phyloP scores from a whole-genome alignment of 306 rosid species.

The Fragaria iinumae region DNA sequence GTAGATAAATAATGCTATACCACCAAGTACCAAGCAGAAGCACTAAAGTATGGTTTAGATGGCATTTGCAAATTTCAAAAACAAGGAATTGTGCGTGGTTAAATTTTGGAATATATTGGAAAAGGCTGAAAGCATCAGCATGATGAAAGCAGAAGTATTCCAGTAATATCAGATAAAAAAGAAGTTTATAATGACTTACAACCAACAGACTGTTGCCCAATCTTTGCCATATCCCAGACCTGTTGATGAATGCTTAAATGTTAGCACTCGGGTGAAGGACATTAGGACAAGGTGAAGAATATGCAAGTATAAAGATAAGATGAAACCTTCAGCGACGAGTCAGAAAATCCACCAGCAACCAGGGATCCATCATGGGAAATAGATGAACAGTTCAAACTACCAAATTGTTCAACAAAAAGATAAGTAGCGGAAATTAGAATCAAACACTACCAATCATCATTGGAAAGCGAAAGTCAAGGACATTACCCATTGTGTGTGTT shows the following conservation, averaged over 20 bases:
- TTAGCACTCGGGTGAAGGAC: conserved; percentile 14
- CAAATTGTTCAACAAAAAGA: conserved; percentile 22
- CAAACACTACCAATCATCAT: conserved; percentile 18
- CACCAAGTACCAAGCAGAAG: background rate
- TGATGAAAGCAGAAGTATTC: background rate
- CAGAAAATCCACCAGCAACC: conserved; percentile 98
- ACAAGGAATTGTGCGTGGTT: background rate
- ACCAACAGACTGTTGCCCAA: conserved; percentile 66
- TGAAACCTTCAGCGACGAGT: conserved; percentile 79
- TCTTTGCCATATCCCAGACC: conserved; percentile 99
- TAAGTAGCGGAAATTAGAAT: conserved; percentile 25
- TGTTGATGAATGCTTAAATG: conserved; percentile 31
- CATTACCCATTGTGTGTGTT: conserved; percentile 84
- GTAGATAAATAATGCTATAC: background rate
- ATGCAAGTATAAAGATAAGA: conserved; percentile 12
- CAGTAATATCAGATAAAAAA: background rate
- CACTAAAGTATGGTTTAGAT: background rate
- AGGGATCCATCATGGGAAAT: conserved; percentile 91
- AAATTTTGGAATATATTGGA: background rate
- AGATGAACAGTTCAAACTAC: conserved; percentile 89
- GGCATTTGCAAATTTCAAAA: background rate
- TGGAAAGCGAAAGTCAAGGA: conserved; percentile 15
- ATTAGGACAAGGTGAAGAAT: background rate
- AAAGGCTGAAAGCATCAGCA: background rate
- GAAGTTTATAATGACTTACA: conserved; percentile 49